A percentile compares a stretch with the other conserved stretches of the same genome.
Evolutionary conservation across 2,329 filamentous ascomycete genomes (phyloP).

Genomic region (Nothophoma quercina): DNA sequence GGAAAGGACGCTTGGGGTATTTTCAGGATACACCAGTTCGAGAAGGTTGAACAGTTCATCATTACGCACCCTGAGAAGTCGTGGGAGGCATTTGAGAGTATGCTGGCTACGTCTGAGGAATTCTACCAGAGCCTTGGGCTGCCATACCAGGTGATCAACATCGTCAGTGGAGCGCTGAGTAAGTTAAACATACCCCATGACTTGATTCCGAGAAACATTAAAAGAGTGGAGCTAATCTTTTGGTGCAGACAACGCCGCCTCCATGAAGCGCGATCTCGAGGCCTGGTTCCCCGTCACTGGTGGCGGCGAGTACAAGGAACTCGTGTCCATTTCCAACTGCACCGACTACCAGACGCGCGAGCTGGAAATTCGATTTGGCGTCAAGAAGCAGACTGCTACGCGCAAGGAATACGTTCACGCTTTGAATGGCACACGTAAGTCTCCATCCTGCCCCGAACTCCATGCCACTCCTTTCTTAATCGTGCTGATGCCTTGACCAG

Average conservation of each 20-base stretch:
- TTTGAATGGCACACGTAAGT: constrained; percentile 73
- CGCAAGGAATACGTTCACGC: constrained; percentile 96
- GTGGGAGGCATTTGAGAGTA: constrained; percentile 91
- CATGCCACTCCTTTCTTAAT: not conserved
- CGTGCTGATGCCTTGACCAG: constrained; percentile 28
- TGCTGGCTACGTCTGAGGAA: constrained; percentile 90
- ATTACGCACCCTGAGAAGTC: constrained; percentile 79
- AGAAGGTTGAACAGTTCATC: constrained; percentile 62
- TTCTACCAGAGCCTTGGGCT: constrained; percentile 92
- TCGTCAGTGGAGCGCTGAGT: constrained; percentile 92
- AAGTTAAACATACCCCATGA: constrained; percentile 19
- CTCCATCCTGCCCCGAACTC: too few relatives aligned
- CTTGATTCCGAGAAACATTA: too few relatives aligned
- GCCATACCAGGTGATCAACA: constrained; percentile 90
- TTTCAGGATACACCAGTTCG: constrained; percentile 97
- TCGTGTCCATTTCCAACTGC: constrained; percentile 97
- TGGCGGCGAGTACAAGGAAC: constrained; percentile 94
- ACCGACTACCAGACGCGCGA: constrained; percentile 96
- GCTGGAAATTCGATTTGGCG: constrained; percentile 89
- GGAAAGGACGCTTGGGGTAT: constrained; percentile 96
- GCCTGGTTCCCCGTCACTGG: constrained; percentile 69
- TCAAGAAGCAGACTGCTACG: constrained; percentile 75
- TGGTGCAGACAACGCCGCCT: constrained; percentile 42
- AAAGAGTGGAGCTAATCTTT: not conserved
- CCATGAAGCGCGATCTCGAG: constrained; percentile 96